Evolutionary conservation across 2,329 filamentous ascomycete genomes (phyloP).

Genomic region (Penicillium sp.): DNA sequence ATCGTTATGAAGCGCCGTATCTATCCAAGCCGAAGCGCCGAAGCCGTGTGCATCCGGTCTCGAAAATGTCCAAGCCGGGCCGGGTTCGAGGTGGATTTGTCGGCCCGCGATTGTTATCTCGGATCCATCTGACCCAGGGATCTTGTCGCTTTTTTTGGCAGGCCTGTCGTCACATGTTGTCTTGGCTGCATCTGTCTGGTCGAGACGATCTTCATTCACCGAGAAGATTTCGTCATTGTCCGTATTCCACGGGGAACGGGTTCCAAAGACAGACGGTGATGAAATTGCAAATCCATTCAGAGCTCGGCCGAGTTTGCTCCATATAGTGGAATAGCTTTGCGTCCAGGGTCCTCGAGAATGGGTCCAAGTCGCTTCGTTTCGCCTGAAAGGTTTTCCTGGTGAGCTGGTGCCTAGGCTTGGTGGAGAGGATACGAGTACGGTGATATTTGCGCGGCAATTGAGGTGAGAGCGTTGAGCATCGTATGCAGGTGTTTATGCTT

Average conservation of each 20-base stretch:
- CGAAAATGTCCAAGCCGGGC: not conserved
- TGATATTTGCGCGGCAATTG: not conserved
- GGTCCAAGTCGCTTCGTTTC: not conserved
- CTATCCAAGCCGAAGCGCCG: not conserved
- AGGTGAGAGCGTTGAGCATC: not conserved
- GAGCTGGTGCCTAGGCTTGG: not conserved
- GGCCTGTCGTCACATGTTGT: not conserved
- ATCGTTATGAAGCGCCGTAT: not conserved
- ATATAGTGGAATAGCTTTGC: not conserved
- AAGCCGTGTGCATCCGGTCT: not conserved
- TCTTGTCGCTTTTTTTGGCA: not conserved
- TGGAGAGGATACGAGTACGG: not conserved
- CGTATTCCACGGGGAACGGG: not conserved
- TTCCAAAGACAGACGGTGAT: not conserved
- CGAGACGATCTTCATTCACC: not conserved
- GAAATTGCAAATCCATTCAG: not conserved
- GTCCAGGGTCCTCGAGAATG: conserved; percentile 1
- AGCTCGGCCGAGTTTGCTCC: not conserved
- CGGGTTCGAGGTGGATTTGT: not conserved
- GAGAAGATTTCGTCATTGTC: not conserved
- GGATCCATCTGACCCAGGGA: conserved; percentile 5
- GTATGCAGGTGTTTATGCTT: not conserved
- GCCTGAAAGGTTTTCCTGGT: not conserved
- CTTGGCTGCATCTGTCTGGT: not conserved
- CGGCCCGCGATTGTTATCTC: conserved; percentile 7